Evolutionary conservation across 306 rosid genomes (phyloP).

Genomic region (Arachis stenosperma): DNA sequence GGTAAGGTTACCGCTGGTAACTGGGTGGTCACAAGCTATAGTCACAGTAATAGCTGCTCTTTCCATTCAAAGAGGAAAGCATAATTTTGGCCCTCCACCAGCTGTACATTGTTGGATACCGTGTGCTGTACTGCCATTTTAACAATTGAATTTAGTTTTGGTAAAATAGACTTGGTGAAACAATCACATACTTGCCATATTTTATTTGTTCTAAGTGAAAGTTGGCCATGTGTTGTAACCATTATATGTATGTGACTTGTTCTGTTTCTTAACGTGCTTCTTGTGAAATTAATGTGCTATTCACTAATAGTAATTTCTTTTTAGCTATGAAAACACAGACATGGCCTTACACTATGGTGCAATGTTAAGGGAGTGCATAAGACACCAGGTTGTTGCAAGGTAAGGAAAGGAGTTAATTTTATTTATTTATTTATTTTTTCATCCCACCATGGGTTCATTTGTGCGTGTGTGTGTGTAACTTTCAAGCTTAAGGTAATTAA

Average conservation of each 20-base stretch:
- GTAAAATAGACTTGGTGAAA: neutral
- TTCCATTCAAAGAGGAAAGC: neutral
- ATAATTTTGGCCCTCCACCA: neutral
- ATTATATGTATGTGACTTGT: neutral
- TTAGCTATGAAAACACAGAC: conserved; percentile 71
- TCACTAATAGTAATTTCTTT: conserved; percentile 26
- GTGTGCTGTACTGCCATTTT: neutral
- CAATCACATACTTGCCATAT: neutral
- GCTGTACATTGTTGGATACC: neutral
- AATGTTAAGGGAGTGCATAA: conserved; percentile 94
- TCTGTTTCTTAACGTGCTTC: conserved; percentile 4
- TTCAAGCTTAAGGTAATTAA: neutral
- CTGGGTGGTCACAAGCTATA: neutral
- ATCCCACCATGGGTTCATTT: too few relatives aligned
- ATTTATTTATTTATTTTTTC: neutral
- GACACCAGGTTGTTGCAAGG: conserved; percentile 95
- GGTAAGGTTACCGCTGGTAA: neutral
- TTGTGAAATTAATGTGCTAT: conserved; percentile 14
- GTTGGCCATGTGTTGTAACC: conserved; percentile 4
- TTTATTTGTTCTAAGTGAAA: conserved; percentile 5
- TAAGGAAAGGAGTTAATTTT: conserved; percentile 39
- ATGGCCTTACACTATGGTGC: conserved; percentile 95
- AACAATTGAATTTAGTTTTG: neutral
- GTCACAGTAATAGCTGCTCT: neutral
- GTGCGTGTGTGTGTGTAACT: neutral